These are phyloP conservation scores for Talaromyces albobiverticillius DNA, from an alignment of 2,329 filamentous ascomycete species.

Conservation along the genomic window DNA sequence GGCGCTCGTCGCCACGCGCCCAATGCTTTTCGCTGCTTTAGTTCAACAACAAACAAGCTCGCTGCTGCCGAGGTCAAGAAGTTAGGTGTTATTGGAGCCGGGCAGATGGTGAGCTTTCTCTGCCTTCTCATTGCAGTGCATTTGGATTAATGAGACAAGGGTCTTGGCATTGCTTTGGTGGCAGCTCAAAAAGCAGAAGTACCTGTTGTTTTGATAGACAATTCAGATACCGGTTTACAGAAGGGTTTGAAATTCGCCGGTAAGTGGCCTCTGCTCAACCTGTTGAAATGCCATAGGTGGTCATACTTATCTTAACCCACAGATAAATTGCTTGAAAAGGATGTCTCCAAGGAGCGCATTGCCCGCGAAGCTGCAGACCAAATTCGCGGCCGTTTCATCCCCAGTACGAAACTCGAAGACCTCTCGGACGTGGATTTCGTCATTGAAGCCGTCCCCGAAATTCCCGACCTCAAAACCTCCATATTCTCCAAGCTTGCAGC, in stretches of 20 bases:
- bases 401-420: constrained; percentile 71
- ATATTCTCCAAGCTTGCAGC: constrained; percentile 83
- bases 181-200: constrained; percentile 81
- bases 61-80: constrained; percentile 74
- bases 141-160: constrained; percentile 55
- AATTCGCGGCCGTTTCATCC: constrained; percentile 65
- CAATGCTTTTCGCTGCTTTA: constrained; percentile 59
- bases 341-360: constrained; percentile 82
- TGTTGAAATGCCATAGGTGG: no score
- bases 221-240: constrained; percentile 76
- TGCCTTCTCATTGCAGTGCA: not conserved
- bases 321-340: constrained; percentile 92
- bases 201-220: constrained; percentile 82
- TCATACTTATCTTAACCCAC: constrained; percentile 2
- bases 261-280: constrained; percentile 38
- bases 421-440: constrained; percentile 89
- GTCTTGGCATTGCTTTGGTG: constrained; percentile 91
- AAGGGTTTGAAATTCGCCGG: constrained; percentile 89
- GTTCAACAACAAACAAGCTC: constrained; percentile 61
- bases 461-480: constrained; percentile 77
- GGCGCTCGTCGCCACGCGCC: constrained; percentile 30
- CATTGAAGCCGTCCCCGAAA: constrained; percentile 95
- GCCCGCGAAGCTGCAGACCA: constrained; percentile 76
- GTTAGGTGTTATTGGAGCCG: constrained; percentile 87
- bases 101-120: constrained; percentile 74